These are phyloP conservation scores for Beverwykella pulmonaria DNA, from an alignment of 495 filamentous ascomycete genomes.

Conservation along the genomic window DNA sequence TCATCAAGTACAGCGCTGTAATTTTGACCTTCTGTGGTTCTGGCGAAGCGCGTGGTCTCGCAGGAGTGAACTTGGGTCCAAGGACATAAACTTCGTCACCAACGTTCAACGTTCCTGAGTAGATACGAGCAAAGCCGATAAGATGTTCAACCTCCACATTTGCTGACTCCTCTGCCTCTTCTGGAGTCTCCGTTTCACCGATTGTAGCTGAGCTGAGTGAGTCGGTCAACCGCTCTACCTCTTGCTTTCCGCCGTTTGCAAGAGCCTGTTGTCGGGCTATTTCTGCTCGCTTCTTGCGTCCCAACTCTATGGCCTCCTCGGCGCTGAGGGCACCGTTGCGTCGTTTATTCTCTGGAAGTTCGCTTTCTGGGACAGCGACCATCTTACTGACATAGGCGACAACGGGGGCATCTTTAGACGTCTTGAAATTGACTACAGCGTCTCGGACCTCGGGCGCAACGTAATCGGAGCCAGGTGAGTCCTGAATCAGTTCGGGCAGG, in stretches of 20 bases:
- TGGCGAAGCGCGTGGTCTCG: constrained; percentile 71
- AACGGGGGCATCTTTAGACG: constrained; percentile 67
- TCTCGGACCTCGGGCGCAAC: constrained; percentile 69
- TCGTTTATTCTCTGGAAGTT: constrained; percentile 78
- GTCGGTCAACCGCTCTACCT: constrained; percentile 52
- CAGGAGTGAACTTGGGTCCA: constrained; percentile 87
- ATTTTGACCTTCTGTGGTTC: constrained; percentile 83
- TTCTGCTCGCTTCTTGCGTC: constrained; percentile 83
- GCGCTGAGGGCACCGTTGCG: constrained; percentile 69
- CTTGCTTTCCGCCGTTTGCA: constrained; percentile 49
- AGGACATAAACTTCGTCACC: constrained; percentile 91
- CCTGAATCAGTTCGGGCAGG: constrained; percentile 73
- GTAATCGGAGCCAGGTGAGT: constrained; percentile 74
- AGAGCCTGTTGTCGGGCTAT: constrained; percentile 74
- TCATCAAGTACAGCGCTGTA: constrained; percentile 89
- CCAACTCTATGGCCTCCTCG: constrained; percentile 86
- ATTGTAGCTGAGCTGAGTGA: constrained; percentile 57
- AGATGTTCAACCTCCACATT: constrained; percentile 65
- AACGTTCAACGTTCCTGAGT: constrained; percentile 84
- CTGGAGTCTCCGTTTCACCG: constrained; percentile 44
- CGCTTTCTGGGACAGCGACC: constrained; percentile 90
- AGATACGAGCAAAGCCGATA: constrained; percentile 91
- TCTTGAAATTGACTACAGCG: constrained; percentile 81
- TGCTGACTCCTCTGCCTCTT: constrained; percentile 45
- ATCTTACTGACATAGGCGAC: constrained; percentile 98